Percentiles rank a stretch among this genome's conserved stretches.
phyloP scores from a whole-genome alignment of 2,329 filamentous ascomycete species.

The Fusarium abutilonis region DNA sequence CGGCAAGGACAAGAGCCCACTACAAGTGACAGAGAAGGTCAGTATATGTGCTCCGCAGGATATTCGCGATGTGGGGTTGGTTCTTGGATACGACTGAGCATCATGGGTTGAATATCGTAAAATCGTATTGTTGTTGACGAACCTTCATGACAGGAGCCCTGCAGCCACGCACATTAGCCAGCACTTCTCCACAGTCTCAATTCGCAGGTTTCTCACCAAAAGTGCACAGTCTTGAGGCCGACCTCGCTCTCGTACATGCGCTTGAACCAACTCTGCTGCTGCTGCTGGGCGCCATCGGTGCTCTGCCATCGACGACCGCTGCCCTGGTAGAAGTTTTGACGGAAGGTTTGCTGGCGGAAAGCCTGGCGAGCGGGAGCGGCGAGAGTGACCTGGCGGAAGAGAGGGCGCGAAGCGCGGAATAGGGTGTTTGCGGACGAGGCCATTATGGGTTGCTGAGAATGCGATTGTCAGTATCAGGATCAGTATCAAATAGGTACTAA shows the following conservation, averaged over 20 bases:
- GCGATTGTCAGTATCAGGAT: constrained; percentile 15
- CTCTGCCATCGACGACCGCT: constrained; percentile 72
- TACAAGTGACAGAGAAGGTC: constrained; percentile 48
- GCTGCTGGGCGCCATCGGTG: constrained; percentile 63
- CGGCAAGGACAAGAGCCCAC: constrained; percentile 94
- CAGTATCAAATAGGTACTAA: constrained; percentile 1
- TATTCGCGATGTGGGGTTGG: background rate
- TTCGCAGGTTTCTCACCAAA: constrained; percentile 71
- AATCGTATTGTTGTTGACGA: constrained; percentile 33
- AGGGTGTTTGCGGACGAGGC: constrained; percentile 60
- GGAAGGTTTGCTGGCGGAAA: constrained; percentile 59
- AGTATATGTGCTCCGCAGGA: constrained; percentile 11
- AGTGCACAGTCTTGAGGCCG: constrained; percentile 93
- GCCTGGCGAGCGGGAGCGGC: constrained; percentile 64
- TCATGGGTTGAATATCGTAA: background rate
- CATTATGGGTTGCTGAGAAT: constrained; percentile 47
- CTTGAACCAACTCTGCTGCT: constrained; percentile 68
- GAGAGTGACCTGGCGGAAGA: constrained; percentile 65
- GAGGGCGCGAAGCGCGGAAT: constrained; percentile 65
- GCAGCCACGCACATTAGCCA: constrained; percentile 37
- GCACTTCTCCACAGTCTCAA: background rate
- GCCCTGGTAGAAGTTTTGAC: constrained; percentile 54
- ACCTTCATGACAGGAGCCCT: constrained; percentile 94
- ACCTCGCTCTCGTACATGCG: constrained; percentile 85
- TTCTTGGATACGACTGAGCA: background rate